These are phyloP conservation scores for Oemleria cerasiformis DNA, from an alignment of 306 rosid species.

Conservation along the genomic window DNA sequence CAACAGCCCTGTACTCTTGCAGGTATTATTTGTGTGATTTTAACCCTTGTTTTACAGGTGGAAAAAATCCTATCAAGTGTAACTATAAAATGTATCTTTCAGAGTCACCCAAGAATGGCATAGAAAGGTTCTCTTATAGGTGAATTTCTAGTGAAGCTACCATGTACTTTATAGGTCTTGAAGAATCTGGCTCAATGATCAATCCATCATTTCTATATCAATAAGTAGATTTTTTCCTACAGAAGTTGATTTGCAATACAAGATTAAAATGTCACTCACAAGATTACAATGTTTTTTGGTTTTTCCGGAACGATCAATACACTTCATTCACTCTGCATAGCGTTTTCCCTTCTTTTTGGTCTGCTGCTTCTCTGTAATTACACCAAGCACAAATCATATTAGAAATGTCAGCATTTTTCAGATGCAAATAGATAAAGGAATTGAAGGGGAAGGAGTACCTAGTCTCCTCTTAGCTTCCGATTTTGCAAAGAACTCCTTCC, in stretches of 20 bases:
- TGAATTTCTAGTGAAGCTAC: too few species aligned
- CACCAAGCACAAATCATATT: not conserved
- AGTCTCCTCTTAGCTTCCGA: slow-evolving; percentile 65
- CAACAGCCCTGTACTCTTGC: too few species aligned
- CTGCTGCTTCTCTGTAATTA: slow-evolving; percentile 52
- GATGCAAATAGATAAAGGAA: not conserved
- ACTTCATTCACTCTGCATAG: not conserved
- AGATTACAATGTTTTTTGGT: not conserved
- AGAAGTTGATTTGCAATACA: not conserved
- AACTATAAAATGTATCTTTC: not conserved
- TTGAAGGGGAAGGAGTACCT: slow-evolving; percentile 28
- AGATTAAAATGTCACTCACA: not conserved
- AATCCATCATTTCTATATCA: not conserved
- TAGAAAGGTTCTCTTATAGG: not conserved
- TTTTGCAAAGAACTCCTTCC: slow-evolving; percentile 78
- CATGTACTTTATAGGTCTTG: not conserved
- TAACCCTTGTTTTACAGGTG: too few species aligned
- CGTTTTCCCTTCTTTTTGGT: slow-evolving; percentile 40
- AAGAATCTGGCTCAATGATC: not conserved
- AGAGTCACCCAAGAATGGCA: not conserved
- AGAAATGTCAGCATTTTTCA: not conserved
- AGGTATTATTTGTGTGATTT: too few species aligned
- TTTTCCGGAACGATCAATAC: too few species aligned
- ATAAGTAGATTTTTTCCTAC: not conserved
- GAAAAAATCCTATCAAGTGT: too few species aligned